A percentile compares a stretch with the other conserved stretches of the same genome.
phyloP scores from a whole-genome alignment of 192 early-diverging fungal genomes.

The Backusella mclennaniae region DNA sequence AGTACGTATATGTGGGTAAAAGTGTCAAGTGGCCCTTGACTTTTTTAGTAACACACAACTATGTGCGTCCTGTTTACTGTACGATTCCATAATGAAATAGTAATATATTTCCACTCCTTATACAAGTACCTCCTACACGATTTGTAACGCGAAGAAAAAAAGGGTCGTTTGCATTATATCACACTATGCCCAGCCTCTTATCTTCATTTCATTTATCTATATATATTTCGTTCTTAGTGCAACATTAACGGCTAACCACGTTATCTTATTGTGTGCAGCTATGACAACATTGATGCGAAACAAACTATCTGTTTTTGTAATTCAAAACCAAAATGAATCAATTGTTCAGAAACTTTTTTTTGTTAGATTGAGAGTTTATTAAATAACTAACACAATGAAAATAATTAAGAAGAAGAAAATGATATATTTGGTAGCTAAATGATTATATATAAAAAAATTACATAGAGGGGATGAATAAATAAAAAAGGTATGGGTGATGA shows the following conservation, averaged over 20 bases:
- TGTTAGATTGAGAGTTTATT: neutral
- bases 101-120: neutral
- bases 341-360: neutral
- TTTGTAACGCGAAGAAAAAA: neutral
- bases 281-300: constrained; percentile 1
- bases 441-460: neutral
- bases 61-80: neutral
- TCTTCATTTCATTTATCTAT: neutral
- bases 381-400: neutral
- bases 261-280: constrained; percentile 2
- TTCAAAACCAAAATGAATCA: neutral
- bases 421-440: constrained; percentile 10
- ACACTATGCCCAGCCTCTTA: neutral
- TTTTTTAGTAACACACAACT: neutral
- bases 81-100: neutral
- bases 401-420: neutral
- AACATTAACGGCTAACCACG: neutral
- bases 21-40: constrained; percentile 2
- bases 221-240: neutral
- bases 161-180: neutral
- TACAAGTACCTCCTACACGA: neutral
- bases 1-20: neutral
- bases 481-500: neutral
- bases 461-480: constrained; percentile 2
- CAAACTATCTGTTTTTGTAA: neutral